phyloP scores from a whole-genome alignment of 192 early-diverging fungal genomes.

The Backusella psychrophila region DNA sequence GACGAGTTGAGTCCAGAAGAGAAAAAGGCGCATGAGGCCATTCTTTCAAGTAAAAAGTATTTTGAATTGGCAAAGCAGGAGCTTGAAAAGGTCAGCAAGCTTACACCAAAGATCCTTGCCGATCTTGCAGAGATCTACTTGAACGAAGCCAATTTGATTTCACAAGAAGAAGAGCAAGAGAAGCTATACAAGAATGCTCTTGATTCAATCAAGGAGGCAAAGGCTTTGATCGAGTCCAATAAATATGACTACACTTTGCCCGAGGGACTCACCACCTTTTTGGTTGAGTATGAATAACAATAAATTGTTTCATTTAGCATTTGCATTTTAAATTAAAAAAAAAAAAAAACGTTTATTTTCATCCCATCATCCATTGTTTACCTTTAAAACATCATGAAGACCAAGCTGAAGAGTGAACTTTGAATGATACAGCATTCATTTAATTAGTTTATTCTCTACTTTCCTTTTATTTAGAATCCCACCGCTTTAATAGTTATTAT shows the following conservation, averaged over 20 bases:
- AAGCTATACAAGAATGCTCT: conserved; percentile 26
- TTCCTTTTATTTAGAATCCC: too few species aligned
- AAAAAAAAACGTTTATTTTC: too few species aligned
- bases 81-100: not conserved
- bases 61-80: conserved; percentile 3
- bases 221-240: not conserved
- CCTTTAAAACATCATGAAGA: too few species aligned
- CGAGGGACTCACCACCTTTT: conserved; percentile 32
- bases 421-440: too few species aligned
- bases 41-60: conserved; percentile 18
- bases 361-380: too few species aligned
- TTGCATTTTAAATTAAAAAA: not conserved
- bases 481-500: too few species aligned
- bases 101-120: conserved; percentile 15
- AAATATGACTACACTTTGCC: conserved; percentile 23
- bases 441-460: too few species aligned
- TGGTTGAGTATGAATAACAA: conserved; percentile 30
- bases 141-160: conserved; percentile 31
- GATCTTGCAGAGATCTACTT: conserved; percentile 32
- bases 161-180: conserved; percentile 23
- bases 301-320: not conserved
- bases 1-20: conserved; percentile 17
- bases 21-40: conserved; percentile 24
- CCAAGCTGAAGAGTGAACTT: too few species aligned
- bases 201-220: conserved; percentile 15